Evolutionary conservation across 192 early-diverging fungal genomes (phyloP).

Genomic region (Cetraspora pellucida): DNA sequence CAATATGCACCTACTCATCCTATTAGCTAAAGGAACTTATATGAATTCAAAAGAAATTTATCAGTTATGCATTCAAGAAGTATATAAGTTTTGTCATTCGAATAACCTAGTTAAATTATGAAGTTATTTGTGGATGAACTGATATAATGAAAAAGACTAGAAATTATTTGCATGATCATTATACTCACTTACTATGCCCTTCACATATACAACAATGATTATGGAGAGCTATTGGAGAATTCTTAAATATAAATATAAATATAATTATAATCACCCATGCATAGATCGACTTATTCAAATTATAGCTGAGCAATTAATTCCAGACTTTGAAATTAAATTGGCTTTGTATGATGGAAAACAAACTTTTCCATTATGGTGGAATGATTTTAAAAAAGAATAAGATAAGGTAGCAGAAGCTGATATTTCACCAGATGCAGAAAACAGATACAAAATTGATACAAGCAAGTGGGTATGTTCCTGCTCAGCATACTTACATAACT

Average conservation of each 20-base stretch:
- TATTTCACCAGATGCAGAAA: background rate
- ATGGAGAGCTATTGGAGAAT: background rate
- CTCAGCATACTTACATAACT: background rate
- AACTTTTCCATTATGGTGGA: background rate
- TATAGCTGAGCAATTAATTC: background rate
- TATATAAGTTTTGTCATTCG: background rate
- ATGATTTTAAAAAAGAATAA: background rate
- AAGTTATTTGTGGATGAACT: conserved; percentile 3
- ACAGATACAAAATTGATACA: background rate
- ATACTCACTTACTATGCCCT: background rate
- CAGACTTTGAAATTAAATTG: conserved; percentile 2
- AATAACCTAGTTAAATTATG: conserved; percentile 1
- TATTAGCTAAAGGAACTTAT: background rate
- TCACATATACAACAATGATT: background rate
- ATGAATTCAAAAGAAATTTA: background rate
- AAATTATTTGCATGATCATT: background rate
- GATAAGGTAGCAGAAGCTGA: background rate
- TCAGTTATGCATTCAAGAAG: background rate
- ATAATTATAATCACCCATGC: background rate
- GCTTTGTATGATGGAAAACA: background rate
- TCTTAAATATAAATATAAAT: conserved; percentile 15
- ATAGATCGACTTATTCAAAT: background rate
- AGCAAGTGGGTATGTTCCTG: background rate
- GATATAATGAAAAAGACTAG: conserved; percentile 4
- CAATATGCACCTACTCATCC: background rate